phyloP scores from a whole-genome alignment of 257 asterid genomes.

The Ballota nigra region DNA sequence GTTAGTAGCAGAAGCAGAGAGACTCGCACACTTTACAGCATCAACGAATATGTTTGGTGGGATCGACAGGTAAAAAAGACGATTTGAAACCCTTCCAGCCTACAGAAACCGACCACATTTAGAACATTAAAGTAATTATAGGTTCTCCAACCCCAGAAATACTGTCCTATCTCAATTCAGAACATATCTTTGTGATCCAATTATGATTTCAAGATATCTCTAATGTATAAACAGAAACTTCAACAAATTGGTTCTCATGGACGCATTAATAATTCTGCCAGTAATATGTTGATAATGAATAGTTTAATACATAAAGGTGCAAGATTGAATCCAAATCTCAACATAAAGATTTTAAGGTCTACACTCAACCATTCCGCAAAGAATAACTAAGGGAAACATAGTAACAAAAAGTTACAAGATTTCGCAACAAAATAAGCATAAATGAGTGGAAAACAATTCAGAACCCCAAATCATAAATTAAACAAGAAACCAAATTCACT shows the following conservation, averaged over 20 bases:
- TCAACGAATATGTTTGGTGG: slow-evolving; percentile 90
- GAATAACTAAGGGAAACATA: background rate
- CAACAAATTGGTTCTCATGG: background rate
- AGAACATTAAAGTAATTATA: background rate
- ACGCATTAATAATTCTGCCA: background rate
- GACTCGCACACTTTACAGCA: slow-evolving; percentile 90
- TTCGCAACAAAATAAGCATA: background rate
- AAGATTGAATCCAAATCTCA: background rate
- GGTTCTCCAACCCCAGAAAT: background rate
- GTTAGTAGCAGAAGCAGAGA: slow-evolving; percentile 72
- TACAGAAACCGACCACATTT: slow-evolving; percentile 29
- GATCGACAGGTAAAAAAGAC: slow-evolving; percentile 90
- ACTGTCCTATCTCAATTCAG: background rate
- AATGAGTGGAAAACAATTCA: background rate
- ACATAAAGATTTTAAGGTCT: background rate
- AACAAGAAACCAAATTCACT: slow-evolving; percentile 6
- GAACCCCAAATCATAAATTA: background rate
- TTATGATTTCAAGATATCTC: background rate
- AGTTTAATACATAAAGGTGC: background rate
- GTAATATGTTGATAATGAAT: background rate
- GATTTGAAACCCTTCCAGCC: slow-evolving; percentile 78
- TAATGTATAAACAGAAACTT: background rate
- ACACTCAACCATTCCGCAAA: background rate
- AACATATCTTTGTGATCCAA: background rate
- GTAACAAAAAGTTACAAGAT: background rate